Conservation (phyloP, 768 basidiomycete species). For the Termitomyces sp. region DNA sequence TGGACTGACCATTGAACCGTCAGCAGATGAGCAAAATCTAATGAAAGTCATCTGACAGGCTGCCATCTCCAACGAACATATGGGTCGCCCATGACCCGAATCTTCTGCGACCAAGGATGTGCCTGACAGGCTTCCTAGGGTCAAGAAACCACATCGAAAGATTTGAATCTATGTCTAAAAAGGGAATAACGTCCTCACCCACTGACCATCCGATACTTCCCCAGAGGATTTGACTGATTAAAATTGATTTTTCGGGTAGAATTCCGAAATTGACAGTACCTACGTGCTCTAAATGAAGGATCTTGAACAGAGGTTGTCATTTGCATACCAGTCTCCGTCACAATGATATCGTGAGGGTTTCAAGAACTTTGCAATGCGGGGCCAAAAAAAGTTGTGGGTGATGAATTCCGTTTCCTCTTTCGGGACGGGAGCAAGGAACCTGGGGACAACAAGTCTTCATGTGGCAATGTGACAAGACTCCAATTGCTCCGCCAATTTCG, state of each 20-base stretch:
- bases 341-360: background rate
- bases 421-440: background rate
- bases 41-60: background rate
- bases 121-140: background rate
- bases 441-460: no score
- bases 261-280: background rate
- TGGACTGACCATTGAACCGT: background rate
- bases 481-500: background rate
- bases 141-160: background rate
- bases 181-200: background rate
- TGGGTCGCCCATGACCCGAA: background rate
- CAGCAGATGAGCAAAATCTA: background rate
- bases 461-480: background rate
- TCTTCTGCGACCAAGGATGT: background rate
- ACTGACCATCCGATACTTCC: background rate
- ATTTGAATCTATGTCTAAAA: background rate
- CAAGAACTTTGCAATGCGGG: background rate
- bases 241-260: no score
- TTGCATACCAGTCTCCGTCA: no score
- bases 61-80: background rate
- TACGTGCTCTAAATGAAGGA: background rate
- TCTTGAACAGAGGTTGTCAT: no score
- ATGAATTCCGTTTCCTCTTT: background rate
- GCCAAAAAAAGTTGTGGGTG: background rate
- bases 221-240: no score